phyloP scores from a whole-genome alignment of 140 eudicot species.

The Senecio squalidus region DNA sequence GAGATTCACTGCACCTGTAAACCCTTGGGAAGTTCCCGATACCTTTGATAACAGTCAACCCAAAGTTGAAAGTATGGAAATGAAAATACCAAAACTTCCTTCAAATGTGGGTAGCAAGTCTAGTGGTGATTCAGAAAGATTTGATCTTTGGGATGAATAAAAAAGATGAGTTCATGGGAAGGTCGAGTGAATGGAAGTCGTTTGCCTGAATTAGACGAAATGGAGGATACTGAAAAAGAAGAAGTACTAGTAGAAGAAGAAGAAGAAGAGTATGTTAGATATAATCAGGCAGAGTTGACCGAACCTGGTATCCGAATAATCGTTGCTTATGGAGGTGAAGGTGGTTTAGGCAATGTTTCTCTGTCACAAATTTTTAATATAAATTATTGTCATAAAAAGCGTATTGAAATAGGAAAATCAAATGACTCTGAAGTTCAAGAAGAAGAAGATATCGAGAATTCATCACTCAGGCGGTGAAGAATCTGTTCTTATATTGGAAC shows the following conservation, averaged over 20 bases:
- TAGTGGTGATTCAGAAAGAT: constrained; percentile 17
- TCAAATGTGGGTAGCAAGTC: constrained; percentile 14
- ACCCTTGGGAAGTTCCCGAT: constrained; percentile 87
- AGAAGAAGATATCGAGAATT: constrained; percentile 28
- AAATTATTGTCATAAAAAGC: constrained; percentile 14
- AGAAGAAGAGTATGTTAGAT: constrained; percentile 41
- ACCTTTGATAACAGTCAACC: constrained; percentile 25
- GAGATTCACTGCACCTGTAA: constrained; percentile 33
- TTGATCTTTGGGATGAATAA: constrained; percentile 20
- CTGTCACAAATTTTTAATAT: constrained; percentile 30
- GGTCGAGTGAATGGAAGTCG: constrained; percentile 21
- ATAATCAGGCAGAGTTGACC: constrained; percentile 72
- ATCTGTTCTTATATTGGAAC: constrained; percentile 51
- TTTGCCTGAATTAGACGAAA: constrained; percentile 28
- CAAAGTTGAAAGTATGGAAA: constrained; percentile 23
- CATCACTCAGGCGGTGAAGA: constrained; percentile 64
- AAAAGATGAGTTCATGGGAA: constrained; percentile 27
- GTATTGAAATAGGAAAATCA: constrained; percentile 7
- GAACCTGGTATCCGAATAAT: constrained; percentile 62
- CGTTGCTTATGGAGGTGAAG: constrained; percentile 83
- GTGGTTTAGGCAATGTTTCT: constrained; percentile 74
- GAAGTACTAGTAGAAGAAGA: constrained; percentile 38
- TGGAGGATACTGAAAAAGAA: constrained; percentile 28
- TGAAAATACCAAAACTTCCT: constrained; percentile 17
- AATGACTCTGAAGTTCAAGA: constrained; percentile 18